A percentile compares a stretch with the other conserved stretches of the same genome.
These are phyloP conservation scores for Cyclocybe cylindracea DNA, from an alignment of 768 basidiomycete species.

Conservation along the genomic window DNA sequence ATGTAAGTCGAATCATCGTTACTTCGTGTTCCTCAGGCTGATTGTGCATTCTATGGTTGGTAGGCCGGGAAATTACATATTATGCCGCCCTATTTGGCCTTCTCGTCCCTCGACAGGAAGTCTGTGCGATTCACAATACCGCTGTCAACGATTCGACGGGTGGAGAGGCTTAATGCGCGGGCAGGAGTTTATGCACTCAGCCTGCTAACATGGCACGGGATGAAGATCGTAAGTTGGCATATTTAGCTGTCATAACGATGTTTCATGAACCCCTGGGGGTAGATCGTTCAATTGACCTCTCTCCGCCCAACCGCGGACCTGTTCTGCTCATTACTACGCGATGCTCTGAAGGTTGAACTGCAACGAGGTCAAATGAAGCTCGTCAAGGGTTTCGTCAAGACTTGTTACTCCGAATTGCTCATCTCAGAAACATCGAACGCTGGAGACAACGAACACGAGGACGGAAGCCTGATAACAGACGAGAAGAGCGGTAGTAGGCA, in stretches of 20 bases:
- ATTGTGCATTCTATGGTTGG: neutral
- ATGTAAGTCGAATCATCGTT: slow-evolving; percentile 59
- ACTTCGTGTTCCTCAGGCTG: slow-evolving; percentile 2
- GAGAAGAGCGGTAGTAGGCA: slow-evolving; percentile 45
- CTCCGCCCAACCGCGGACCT: slow-evolving; percentile 90
- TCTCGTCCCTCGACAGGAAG: slow-evolving; percentile 88
- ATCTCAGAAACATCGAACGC: slow-evolving; percentile 55
- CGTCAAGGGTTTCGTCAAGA: slow-evolving; percentile 88
- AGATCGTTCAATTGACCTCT: slow-evolving; percentile 93
- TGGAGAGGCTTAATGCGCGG: slow-evolving; percentile 90
- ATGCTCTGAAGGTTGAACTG: slow-evolving; percentile 86
- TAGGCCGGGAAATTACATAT: slow-evolving; percentile 92
- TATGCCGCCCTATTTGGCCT: slow-evolving; percentile 87
- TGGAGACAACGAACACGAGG: slow-evolving; percentile 69
- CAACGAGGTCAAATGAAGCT: slow-evolving; percentile 92
- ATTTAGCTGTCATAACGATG: neutral
- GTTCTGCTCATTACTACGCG: slow-evolving; percentile 87
- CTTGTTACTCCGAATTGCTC: slow-evolving; percentile 93
- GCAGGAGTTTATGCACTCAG: slow-evolving; percentile 97
- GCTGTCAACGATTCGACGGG: slow-evolving; percentile 87
- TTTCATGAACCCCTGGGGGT: neutral
- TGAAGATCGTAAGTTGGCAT: slow-evolving; percentile 74
- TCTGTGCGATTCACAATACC: slow-evolving; percentile 92
- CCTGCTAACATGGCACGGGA: slow-evolving; percentile 89
- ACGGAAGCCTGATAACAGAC: slow-evolving; percentile 61